Evolutionary conservation across 805 yeast genomes (phyloP).

Genomic region (Teunomyces lycoperdinae): DNA sequence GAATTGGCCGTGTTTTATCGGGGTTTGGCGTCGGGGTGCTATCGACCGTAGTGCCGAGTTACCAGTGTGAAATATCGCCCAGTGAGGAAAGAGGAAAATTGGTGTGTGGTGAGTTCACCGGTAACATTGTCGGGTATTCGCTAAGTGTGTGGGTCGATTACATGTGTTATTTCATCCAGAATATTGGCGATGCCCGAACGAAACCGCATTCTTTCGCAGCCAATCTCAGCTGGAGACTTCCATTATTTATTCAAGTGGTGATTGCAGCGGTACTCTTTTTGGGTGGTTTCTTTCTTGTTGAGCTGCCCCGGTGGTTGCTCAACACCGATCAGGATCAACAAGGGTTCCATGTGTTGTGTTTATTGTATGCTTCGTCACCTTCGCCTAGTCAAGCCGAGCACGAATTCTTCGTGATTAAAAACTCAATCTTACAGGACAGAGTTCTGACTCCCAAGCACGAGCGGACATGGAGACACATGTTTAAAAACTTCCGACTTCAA

Average conservation of each 20-base stretch:
- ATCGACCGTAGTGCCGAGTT: conserved; percentile 81
- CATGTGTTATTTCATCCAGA: conserved; percentile 60
- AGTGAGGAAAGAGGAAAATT: conserved; percentile 80
- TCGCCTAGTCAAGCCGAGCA: conserved; percentile 31
- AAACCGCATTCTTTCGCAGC: conserved; percentile 37
- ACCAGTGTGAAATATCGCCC: conserved; percentile 86
- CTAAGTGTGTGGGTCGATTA: conserved; percentile 88
- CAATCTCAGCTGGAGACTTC: conserved; percentile 69
- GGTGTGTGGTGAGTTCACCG: conserved; percentile 86
- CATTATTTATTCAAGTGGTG: conserved; percentile 70
- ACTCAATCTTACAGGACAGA: conserved; percentile 40
- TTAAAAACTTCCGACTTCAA: conserved; percentile 34
- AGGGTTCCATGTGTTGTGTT: conserved; percentile 41
- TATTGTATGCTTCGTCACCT: conserved; percentile 30
- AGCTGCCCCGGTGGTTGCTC: conserved; percentile 86
- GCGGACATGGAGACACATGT: conserved; percentile 42
- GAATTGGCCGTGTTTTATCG: conserved; percentile 72
- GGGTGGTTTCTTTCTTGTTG: conserved; percentile 80
- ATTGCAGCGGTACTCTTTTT: conserved; percentile 65
- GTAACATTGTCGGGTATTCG: conserved; percentile 79
- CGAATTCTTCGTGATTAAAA: conserved; percentile 49
- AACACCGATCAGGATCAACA: conserved; percentile 71
- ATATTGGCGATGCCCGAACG: conserved; percentile 42
- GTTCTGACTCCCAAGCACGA: conserved; percentile 35
- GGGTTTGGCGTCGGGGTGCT: conserved; percentile 88